Evolutionary conservation across 148 eudicot species (phyloP), one percentile per base, ranked within the genome.

Genomic region (Hydrangea macrophylla): DNA sequence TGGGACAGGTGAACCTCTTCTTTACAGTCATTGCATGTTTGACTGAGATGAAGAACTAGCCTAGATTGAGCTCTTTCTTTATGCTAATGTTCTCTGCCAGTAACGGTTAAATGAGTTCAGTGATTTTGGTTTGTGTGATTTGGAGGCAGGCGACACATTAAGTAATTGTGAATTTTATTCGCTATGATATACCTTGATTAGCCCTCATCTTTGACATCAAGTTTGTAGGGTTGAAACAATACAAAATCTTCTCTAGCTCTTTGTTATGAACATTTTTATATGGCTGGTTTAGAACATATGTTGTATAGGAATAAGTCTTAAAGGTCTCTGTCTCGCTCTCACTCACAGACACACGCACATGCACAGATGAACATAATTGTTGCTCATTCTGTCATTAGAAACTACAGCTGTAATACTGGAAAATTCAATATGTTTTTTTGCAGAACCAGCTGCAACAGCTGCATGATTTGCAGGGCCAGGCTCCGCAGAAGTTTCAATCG

Each of bases 361-460:
- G 1, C 31, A 5, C 17, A 30, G 20, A 37, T 27, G 11, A 17
- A 2, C 15, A 64, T 17, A 8, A 36, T 44, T 44, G 1, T 5
- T 11, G 33, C 24, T 24, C 17, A 27, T 64, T 53, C 6, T 55
- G 31, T 35, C 13, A 40, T 40, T 40, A 40, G 17, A 5, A 67
- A 3, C 70, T 23, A 37, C 24, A n/a, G 24, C 18, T 51, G 22
- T 64, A 39, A 30, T 48, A 57, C 55, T 39, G 42, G 40, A 40
- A 28, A 27, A 9, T 66, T 18, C 11, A 12, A 13, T 65, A 30
- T 13, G n/a, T 64, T 55, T 63, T 37, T 68, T 32, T 68, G 60
- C 82, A 87, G 92, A 90, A 78, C 75, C 92, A 87, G 69, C 70
- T 81, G 66, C 60, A 79, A 17, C 96, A 87, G 80, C 75, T 87